Evolutionary conservation across 1,139 yeast species (phyloP), one percentile per base, ranked within the genome.

Genomic region (Torulaspora globosa): DNA sequence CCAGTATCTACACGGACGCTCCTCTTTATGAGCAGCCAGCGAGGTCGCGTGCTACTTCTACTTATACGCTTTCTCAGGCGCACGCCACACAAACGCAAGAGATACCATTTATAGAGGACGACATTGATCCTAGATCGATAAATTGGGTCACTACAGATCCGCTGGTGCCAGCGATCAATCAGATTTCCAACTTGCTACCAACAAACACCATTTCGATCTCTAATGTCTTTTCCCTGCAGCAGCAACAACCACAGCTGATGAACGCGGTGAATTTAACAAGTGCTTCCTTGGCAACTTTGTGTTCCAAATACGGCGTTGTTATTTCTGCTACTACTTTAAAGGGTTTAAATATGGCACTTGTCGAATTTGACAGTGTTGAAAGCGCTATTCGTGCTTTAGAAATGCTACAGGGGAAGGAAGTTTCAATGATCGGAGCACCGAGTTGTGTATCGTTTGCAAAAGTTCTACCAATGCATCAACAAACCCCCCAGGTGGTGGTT

Each of bases 311-410:
- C 62, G 88, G 88, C 12, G 65, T 68, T 6, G 70, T 81, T 12
- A 65, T 72, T 44, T 71, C 80, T 33, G 82, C 87, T 9, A 74
- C 88, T 40, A 73, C 87, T 15, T 60, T 77, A 41, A 66, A 72
- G 18, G 73, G 74, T 46, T 69, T 73, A 43, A 73, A 72, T 46
- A 70, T 76, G 58, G 94, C 92, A 0, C 72, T 88, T 51, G 82
- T 85, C 27, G 94, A 85, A 62, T 88, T 87, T 65, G 73, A 78
- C 1, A 71, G 76, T 33, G 68, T 84, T 12, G 95, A 87, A 40
- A 71, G 80, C 33, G 95, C 97, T 11, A 80, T 86, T 75, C 76
- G 75, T 39, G 87, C 95, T 44, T 83, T 81, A 59, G 84, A 85
- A 5, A 79, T 74, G 43, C 76, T 88, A 58, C 84, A 84, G 58